Conservation (phyloP, 2,329 filamentous ascomycete species). For the Monosporascus sp. region DNA sequence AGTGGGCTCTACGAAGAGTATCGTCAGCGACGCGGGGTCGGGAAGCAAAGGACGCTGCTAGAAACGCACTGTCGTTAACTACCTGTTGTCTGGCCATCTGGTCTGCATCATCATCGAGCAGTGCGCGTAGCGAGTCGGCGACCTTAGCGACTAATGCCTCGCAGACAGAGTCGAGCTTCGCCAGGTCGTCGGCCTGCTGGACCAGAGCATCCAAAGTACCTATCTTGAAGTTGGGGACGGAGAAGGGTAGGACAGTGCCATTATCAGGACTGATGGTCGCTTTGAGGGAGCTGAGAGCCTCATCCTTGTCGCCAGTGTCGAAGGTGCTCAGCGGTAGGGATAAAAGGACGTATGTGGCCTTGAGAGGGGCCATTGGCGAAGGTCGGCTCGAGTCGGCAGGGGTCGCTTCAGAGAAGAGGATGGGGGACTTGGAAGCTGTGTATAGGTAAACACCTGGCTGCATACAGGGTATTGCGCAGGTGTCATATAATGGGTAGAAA, state of each 20-base stretch:
- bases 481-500: too few relatives aligned
- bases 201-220: constrained; percentile 92
- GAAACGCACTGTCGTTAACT: constrained; percentile 79
- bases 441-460: too few relatives aligned
- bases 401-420: neutral
- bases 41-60: neutral
- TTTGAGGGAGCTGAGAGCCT: constrained; percentile 72
- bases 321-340: constrained; percentile 87
- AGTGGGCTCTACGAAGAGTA: constrained; percentile 66
- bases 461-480: too few relatives aligned
- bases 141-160: constrained; percentile 83
- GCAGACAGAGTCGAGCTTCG: constrained; percentile 78
- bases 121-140: constrained; percentile 72
- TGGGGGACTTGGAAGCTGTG: too few relatives aligned
- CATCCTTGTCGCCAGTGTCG: constrained; percentile 72
- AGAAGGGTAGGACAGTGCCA: constrained; percentile 70
- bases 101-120: constrained; percentile 79
- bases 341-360: constrained; percentile 73
- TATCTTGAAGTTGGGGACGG: constrained; percentile 94
- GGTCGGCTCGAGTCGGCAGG: too few relatives aligned
- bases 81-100: constrained; percentile 83
- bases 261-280: constrained; percentile 68
- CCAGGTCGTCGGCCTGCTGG: constrained; percentile 90
- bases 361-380: constrained; percentile 25
- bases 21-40: constrained; percentile 17